These are phyloP conservation scores for Suillus weaverae DNA, from an alignment of 768 basidiomycete genomes.

Conservation along the genomic window DNA sequence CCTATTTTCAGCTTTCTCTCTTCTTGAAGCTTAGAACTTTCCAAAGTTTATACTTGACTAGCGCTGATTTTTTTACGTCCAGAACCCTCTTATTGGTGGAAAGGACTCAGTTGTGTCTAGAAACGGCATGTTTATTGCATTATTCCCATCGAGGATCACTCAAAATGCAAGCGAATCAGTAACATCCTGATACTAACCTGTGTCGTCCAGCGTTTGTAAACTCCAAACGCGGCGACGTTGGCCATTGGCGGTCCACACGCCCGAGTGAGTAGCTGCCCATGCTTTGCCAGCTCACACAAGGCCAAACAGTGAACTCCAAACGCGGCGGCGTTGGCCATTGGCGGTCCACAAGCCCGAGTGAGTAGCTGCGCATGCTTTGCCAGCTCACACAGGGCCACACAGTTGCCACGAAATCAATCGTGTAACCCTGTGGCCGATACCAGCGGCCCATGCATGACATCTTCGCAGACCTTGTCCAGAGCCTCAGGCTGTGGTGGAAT, in stretches of 20 bases:
- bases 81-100: background rate
- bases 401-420: background rate
- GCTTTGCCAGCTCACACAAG: background rate
- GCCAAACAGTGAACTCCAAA: background rate
- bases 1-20: background rate
- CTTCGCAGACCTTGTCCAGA: background rate
- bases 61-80: background rate
- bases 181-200: background rate
- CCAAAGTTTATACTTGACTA: conserved; percentile 1
- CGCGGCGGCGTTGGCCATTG: background rate
- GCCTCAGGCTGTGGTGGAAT: background rate
- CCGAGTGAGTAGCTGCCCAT: background rate
- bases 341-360: too few relatives aligned
- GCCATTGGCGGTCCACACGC: too few relatives aligned
- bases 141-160: background rate
- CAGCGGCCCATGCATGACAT: too few relatives aligned
- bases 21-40: background rate
- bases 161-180: background rate
- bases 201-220: too few relatives aligned
- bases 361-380: background rate
- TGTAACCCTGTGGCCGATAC: too few relatives aligned
- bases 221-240: too few relatives aligned
- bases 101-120: too few relatives aligned
- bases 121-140: background rate
- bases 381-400: background rate